Base-by-base conservation (phyloP, 352 stramenopile species). In the Saprolegnia parasitica region DNA sequence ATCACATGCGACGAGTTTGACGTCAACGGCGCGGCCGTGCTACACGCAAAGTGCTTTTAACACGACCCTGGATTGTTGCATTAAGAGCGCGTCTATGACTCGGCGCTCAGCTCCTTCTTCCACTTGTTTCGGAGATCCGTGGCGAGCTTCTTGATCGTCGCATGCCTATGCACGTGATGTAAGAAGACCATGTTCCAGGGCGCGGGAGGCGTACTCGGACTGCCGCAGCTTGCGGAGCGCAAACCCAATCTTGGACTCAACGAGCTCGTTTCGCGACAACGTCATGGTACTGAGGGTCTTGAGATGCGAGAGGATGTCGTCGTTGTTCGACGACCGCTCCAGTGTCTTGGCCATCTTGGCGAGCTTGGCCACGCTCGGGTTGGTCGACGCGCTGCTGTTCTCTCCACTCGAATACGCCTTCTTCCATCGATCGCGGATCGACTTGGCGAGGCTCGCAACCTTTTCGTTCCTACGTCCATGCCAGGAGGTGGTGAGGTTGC, bases 221-320 rank as follows among this genome's bases (percentile, higher is more conserved):
- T 93, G 91, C 46, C 86, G 86, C 58, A 93, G 70, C 61, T 88
- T 91, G 37, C 81, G 90, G 18, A 93, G 83, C 6, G 77, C 68
- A 26, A 90, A 80, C 46, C 86, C 86, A 47, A 93, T 81, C 75
- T 91, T 89, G 29, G 86, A 89, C 24, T 84, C 79, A 55, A 91
- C 89, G 60, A 93, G 91, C 45, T 93, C 81, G 65, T 89, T 73
- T 0, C 80, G 90, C 56, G 76, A 77, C 68, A 92, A 71, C 11
- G 76, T 74, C 80, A 92, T 87, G 68, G 81, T 77, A 40, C 80
- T 72, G 8, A 92, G 77, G 68, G 84, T 77, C 54, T 91, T 71
- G 6, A 92, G 72, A 20, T 80, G 76, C 54, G 72, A 70, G 50
- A 85, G 2, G 29, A 35, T 35, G 29, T 35, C 29, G 29, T 35